Conservation (phyloP, 1,284 basidiomycete species). For the Fomes fomentarius region DNA sequence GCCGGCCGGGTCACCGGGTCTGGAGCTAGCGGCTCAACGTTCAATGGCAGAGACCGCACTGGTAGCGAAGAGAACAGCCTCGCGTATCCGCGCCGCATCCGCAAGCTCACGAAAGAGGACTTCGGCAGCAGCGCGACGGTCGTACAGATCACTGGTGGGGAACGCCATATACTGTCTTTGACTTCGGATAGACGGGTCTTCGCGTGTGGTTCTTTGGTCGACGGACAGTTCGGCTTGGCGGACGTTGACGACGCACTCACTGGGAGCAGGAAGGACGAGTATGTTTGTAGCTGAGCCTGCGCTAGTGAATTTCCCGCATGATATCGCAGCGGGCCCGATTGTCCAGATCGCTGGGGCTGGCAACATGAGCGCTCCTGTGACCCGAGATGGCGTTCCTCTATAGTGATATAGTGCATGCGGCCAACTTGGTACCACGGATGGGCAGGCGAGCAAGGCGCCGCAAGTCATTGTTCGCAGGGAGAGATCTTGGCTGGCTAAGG, state of each 20-base stretch:
- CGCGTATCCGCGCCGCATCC: slow-evolving; percentile 68
- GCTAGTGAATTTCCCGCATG: not conserved
- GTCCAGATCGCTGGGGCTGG: slow-evolving; percentile 68
- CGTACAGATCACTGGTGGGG: slow-evolving; percentile 76
- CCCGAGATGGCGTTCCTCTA: slow-evolving; percentile 78
- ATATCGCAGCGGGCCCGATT: slow-evolving; percentile 50
- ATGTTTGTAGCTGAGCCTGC: not conserved
- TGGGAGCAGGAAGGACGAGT: not conserved
- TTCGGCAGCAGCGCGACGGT: slow-evolving; percentile 68
- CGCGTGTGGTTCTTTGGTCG: slow-evolving; percentile 57
- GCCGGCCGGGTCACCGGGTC: slow-evolving; percentile 60
- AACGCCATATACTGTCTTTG: slow-evolving; percentile 88
- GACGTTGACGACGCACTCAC: not conserved
- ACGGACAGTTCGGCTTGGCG: slow-evolving; percentile 67
- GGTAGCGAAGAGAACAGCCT: slow-evolving; percentile 58
- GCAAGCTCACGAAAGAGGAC: slow-evolving; percentile 62
- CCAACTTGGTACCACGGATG: slow-evolving; percentile 55
- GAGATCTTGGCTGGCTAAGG: slow-evolving; percentile 59
- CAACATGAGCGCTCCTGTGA: slow-evolving; percentile 83
- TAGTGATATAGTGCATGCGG: slow-evolving; percentile 85
- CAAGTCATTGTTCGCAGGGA: slow-evolving; percentile 63
- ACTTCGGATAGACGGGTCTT: slow-evolving; percentile 81
- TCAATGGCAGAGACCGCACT: slow-evolving; percentile 66
- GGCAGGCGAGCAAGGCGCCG: slow-evolving; percentile 42
- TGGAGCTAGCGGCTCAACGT: slow-evolving; percentile 93